Percentiles rank a stretch among this genome's conserved stretches.
These are phyloP conservation scores for Debaryomycetaceae sp. DNA, from an alignment of 1,139 yeast species.

Conservation along the genomic window DNA sequence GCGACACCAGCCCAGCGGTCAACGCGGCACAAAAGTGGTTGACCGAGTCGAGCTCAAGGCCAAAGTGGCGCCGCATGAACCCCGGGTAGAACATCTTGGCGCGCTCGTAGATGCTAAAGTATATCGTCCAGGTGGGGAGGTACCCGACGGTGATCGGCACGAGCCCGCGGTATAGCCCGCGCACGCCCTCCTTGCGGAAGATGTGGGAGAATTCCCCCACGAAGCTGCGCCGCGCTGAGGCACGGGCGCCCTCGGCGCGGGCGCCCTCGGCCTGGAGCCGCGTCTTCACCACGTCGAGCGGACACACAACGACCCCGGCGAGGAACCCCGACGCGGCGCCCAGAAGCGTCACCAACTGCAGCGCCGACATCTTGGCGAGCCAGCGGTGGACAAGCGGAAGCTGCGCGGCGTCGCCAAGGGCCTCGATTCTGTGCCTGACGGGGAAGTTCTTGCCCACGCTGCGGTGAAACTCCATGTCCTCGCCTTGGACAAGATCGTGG, in stretches of 20 bases:
- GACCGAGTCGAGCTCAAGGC: slow-evolving; percentile 42
- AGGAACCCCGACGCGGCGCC: slow-evolving; percentile 46
- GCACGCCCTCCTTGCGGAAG: slow-evolving; percentile 67
- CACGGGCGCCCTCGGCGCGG: neutral
- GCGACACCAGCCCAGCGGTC: slow-evolving; percentile 84
- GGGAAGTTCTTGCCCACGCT: slow-evolving; percentile 14
- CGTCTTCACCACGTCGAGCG: slow-evolving; percentile 45
- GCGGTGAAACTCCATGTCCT: slow-evolving; percentile 30
- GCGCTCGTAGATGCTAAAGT: slow-evolving; percentile 83
- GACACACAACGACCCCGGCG: slow-evolving; percentile 46
- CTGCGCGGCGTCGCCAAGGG: neutral
- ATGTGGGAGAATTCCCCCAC: slow-evolving; percentile 60
- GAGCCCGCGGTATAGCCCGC: slow-evolving; percentile 85
- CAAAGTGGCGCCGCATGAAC: slow-evolving; percentile 23
- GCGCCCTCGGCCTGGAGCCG: slow-evolving; percentile 44
- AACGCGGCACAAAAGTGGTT: slow-evolving; percentile 78
- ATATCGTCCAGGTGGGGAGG: slow-evolving; percentile 96
- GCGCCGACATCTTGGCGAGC: slow-evolving; percentile 22
- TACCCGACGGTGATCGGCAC: slow-evolving; percentile 91
- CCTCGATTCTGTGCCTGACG: slow-evolving; percentile 19
- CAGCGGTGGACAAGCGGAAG: slow-evolving; percentile 7
- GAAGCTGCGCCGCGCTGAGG: slow-evolving; percentile 23
- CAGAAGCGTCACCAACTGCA: slow-evolving; percentile 37
- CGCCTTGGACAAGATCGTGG: slow-evolving; percentile 38
- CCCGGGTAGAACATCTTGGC: slow-evolving; percentile 48